Evolutionary conservation across 1,139 yeast genomes (phyloP).

Genomic region (Pichiaceae sp.): DNA sequence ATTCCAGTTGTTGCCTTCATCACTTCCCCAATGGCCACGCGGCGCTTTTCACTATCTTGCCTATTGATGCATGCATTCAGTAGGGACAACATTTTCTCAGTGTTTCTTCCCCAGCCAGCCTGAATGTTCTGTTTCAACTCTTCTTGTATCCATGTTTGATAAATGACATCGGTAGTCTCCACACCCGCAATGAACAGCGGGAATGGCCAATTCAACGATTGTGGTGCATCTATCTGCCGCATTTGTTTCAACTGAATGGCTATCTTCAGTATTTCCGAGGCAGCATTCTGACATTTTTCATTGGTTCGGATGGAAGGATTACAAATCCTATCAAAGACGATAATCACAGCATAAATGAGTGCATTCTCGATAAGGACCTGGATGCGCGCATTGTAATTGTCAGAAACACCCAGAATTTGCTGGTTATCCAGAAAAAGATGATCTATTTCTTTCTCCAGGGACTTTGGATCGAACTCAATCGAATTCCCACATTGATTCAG

Average conservation of each 20-base stretch:
- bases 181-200: slow-evolving; percentile 5
- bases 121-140: slow-evolving; percentile 1
- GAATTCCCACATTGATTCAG: slow-evolving; percentile 6
- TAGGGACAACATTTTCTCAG: slow-evolving; percentile 3
- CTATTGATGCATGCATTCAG: slow-evolving; percentile 3
- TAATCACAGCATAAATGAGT: slow-evolving; percentile 2
- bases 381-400: background rate
- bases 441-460: slow-evolving; percentile 3
- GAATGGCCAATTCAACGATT: slow-evolving; percentile 3
- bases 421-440: slow-evolving; percentile 3
- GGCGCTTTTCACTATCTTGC: slow-evolving; percentile 2
- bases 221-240: slow-evolving; percentile 1
- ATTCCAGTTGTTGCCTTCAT: slow-evolving; percentile 5
- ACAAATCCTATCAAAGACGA: slow-evolving; percentile 4
- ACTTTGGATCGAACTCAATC: slow-evolving; percentile 4
- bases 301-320: slow-evolving; percentile 4
- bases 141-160: slow-evolving; percentile 5
- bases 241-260: slow-evolving; percentile 2
- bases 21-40: slow-evolving; percentile 5
- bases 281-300: slow-evolving; percentile 3
- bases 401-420: background rate
- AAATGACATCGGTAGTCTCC: slow-evolving; percentile 4
- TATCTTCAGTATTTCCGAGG: slow-evolving; percentile 4
- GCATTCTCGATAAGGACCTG: slow-evolving; percentile 1
- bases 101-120: slow-evolving; percentile 4